Percentiles rank a stretch among this genome's conserved stretches.
phyloP scores from a whole-genome alignment of 192 early-diverging fungal species.

The Neocallimastix lanati region DNA sequence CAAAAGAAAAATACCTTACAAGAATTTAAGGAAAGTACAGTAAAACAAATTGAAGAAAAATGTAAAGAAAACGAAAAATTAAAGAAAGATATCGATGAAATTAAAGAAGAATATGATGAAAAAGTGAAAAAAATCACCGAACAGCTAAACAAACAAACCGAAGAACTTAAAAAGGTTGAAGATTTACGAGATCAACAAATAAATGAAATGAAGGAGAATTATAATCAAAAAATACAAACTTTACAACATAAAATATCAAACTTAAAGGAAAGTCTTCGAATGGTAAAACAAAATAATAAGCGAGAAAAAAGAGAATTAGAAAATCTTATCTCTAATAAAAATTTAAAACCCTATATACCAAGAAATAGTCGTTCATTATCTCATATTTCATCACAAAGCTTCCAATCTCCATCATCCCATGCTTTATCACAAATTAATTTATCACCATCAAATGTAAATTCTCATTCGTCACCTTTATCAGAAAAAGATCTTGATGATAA shows the following conservation, averaged over 20 bases:
- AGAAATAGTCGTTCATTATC: background rate
- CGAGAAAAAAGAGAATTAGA: background rate
- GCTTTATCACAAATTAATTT: too few relatives aligned
- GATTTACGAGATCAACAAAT: background rate
- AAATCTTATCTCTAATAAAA: background rate
- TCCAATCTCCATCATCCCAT: background rate
- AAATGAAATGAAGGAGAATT: background rate
- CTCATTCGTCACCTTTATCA: too few relatives aligned
- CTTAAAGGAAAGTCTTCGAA: background rate
- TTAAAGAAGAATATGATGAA: background rate
- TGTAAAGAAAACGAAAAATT: too few relatives aligned
- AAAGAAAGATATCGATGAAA: too few relatives aligned
- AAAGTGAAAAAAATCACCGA: background rate
- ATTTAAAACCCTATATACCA: background rate
- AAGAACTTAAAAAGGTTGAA: background rate
- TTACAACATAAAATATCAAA: background rate
- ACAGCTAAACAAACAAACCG: background rate
- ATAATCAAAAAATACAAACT: background rate
- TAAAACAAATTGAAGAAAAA: background rate
- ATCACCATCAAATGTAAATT: too few relatives aligned
- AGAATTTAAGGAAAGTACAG: background rate
- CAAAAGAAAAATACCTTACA: background rate
- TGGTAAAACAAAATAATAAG: background rate
- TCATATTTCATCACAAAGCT: background rate
- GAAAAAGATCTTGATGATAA: too few relatives aligned